These are phyloP conservation scores for Tetrapisispora iriomotensis DNA, from an alignment of 805 yeast genomes.

Conservation along the genomic window DNA sequence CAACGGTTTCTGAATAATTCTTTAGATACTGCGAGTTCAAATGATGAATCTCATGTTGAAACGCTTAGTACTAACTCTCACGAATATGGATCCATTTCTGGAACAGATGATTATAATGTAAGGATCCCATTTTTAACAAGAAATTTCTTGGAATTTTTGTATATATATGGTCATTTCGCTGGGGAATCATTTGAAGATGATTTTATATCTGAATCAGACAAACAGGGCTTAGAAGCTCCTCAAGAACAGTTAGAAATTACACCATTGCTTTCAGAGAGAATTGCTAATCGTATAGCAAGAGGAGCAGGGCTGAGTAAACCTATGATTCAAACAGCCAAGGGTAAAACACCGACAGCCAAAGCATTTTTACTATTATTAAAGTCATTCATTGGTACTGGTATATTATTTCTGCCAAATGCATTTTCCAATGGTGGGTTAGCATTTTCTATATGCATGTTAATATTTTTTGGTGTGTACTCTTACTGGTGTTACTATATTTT, in stretches of 20 bases:
- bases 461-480: conserved; percentile 58
- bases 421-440: conserved; percentile 63
- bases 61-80: not conserved
- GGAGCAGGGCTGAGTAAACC: not conserved
- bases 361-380: conserved; percentile 64
- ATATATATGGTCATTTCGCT: conserved; percentile 78
- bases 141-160: conserved; percentile 67
- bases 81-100: conserved; percentile 1
- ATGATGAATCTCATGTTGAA: not conserved
- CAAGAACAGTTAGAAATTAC: not conserved
- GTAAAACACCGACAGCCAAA: conserved; percentile 51
- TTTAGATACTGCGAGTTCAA: not conserved
- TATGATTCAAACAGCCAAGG: conserved; percentile 5
- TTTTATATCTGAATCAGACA: conserved; percentile 22
- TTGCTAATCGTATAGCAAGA: not conserved
- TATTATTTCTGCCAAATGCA: conserved; percentile 58
- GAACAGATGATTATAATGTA: conserved; percentile 14
- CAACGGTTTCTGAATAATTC: conserved; percentile 1
- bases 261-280: not conserved
- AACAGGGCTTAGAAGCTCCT: not conserved
- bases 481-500: conserved; percentile 70
- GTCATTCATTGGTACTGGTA: conserved; percentile 73
- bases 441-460: conserved; percentile 44
- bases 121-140: conserved; percentile 47
- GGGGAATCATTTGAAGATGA: conserved; percentile 75